A percentile compares a stretch with the other conserved stretches of the same genome.
These are phyloP conservation scores for Seiridium cupressi DNA, from an alignment of 2,329 filamentous ascomycete species.

Conservation along the genomic window DNA sequence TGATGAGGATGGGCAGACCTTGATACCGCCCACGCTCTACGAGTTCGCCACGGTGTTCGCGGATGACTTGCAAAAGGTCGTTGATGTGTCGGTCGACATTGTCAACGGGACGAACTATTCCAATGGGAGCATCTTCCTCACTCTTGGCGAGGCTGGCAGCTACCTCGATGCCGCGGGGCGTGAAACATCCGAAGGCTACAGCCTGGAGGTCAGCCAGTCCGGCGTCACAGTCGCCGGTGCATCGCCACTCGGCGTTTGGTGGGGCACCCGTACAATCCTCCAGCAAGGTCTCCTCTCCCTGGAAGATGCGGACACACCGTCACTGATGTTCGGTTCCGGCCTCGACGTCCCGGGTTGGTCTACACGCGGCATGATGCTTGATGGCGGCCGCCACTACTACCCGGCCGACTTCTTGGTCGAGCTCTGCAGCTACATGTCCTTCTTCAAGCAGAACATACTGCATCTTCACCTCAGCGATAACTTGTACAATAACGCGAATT, in stretches of 20 bases:
- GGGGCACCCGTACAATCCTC: conserved; percentile 54
- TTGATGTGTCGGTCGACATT: conserved; percentile 28
- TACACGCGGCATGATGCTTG: conserved; percentile 46
- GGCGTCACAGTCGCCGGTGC: conserved; percentile 48
- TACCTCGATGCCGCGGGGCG: conserved; percentile 45
- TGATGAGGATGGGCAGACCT: conserved; percentile 44
- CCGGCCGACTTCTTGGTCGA: conserved; percentile 51
- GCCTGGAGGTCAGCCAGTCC: conserved; percentile 35
- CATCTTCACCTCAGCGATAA: conserved; percentile 60
- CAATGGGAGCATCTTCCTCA: conserved; percentile 41
- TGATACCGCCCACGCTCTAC: conserved; percentile 48
- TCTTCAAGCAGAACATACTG: conserved; percentile 60
- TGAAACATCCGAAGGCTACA: conserved; percentile 48
- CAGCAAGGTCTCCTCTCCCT: conserved; percentile 43
- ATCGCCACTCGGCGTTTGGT: conserved; percentile 55
- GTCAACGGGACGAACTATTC: conserved; percentile 16
- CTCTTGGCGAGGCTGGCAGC: conserved; percentile 35
- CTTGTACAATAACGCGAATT: conserved; percentile 47
- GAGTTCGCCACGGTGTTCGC: conserved; percentile 47
- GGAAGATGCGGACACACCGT: conserved; percentile 21
- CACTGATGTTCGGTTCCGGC: conserved; percentile 39
- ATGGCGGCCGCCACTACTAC: conserved; percentile 56
- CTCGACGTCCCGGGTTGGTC: conserved; percentile 50
- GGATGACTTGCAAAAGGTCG: conserved; percentile 25
- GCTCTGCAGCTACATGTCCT: conserved; percentile 59